Percentiles rank a stretch among this genome's conserved stretches.
These are phyloP conservation scores for Pelargonium citronellum DNA, from an alignment of 441 rosid species.

Conservation along the genomic window DNA sequence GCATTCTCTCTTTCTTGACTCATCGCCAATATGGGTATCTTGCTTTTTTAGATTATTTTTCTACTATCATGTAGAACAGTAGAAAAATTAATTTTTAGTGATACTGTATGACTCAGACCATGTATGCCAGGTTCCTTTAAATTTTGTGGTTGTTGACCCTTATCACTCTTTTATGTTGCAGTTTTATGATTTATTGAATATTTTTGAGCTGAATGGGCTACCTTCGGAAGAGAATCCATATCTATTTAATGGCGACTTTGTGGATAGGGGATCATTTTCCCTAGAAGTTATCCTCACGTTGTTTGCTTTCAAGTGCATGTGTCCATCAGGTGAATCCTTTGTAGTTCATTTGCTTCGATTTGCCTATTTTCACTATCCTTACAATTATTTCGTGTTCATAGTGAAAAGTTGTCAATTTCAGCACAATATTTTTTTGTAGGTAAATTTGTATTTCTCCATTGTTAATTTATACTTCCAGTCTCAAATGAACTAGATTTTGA, in stretches of 20 bases:
- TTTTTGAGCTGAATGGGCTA: conserved; percentile 90
- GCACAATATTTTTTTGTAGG: not conserved
- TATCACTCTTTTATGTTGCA: conserved; percentile 40
- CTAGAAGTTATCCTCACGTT: conserved; percentile 85
- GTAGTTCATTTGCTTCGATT: not conserved
- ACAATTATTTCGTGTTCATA: not conserved
- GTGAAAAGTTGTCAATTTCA: not conserved
- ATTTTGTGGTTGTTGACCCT: conserved; percentile 10
- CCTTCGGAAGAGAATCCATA: conserved; percentile 95
- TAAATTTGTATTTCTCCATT: not conserved
- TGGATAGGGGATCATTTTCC: conserved; percentile 99
- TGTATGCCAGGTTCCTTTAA: not conserved
- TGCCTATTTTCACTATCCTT: not conserved
- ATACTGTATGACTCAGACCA: not conserved
- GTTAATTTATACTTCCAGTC: too few species aligned
- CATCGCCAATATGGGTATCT: not conserved
- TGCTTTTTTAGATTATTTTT: not conserved
- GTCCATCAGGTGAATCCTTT: conserved; percentile 61
- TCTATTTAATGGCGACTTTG: conserved; percentile 95
- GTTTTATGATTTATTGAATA: conserved; percentile 89
- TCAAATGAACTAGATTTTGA: not conserved
- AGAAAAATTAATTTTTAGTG: too few species aligned
- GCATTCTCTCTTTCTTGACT: not conserved
- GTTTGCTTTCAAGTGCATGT: conserved; percentile 96
- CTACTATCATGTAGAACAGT: conserved; percentile 7